A percentile compares a stretch with the other conserved stretches of the same genome.
Evolutionary conservation across 1,284 basidiomycete genomes (phyloP).

Genomic region (Ustilago lituana): DNA sequence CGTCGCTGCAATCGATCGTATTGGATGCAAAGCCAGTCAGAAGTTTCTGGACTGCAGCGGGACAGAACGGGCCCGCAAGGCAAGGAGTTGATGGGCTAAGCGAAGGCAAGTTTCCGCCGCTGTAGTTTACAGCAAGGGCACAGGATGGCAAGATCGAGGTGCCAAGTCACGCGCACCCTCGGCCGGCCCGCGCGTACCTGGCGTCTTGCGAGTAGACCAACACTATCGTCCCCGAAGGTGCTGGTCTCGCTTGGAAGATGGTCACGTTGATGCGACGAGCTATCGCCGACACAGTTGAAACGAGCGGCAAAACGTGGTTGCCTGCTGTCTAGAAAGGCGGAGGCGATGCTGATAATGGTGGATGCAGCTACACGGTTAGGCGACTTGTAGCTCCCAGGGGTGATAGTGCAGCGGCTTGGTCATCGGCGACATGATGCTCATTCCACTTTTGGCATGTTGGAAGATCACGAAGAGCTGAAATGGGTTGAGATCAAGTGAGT

Average conservation of each 20-base stretch:
- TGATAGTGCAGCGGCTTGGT: constrained; percentile 5
- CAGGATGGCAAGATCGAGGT: constrained; percentile 1
- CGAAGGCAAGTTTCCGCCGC: background rate
- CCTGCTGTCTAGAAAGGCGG: too few species aligned
- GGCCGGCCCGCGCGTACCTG: background rate
- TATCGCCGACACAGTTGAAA: constrained; percentile 1
- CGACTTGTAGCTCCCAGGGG: constrained; percentile 5
- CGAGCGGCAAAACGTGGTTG: constrained; percentile 5
- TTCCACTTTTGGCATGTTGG: constrained; percentile 1
- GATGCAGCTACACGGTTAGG: constrained; percentile 1
- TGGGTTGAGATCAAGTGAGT: too few species aligned
- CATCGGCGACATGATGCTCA: background rate
- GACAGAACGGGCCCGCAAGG: too few species aligned
- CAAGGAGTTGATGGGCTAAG: too few species aligned
- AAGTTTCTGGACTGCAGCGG: too few species aligned
- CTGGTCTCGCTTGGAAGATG: constrained; percentile 22
- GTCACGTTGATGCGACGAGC: background rate
- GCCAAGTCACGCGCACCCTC: constrained; percentile 6
- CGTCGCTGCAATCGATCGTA: too few species aligned
- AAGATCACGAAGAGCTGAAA: too few species aligned
- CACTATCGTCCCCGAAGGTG: constrained; percentile 4
- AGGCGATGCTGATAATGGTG: too few species aligned
- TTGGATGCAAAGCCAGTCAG: too few species aligned
- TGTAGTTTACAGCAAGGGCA: background rate
- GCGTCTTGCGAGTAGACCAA: constrained; percentile 2